Percentiles rank a stretch among this genome's conserved stretches.
phyloP scores from a whole-genome alignment of 1,284 basidiomycete species.

The Apiotrichum gracile region DNA sequence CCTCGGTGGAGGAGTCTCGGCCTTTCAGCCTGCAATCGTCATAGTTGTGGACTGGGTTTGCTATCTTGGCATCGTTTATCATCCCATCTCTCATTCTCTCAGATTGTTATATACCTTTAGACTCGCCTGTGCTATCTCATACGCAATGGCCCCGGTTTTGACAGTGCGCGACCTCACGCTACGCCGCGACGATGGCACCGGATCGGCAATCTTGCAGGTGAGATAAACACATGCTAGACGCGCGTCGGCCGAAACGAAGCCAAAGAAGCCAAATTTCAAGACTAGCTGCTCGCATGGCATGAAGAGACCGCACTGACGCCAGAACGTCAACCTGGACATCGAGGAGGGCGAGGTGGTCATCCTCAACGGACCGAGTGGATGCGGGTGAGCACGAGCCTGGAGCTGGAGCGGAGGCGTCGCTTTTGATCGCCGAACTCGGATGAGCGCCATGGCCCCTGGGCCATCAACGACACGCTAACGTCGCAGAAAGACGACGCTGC shows the following conservation, averaged over 20 bases:
- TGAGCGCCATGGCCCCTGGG: too few relatives aligned
- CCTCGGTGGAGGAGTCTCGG: too few relatives aligned
- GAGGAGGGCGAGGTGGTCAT: conserved; percentile 66
- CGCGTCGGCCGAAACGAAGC: too few relatives aligned
- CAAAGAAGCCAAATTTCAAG: too few relatives aligned
- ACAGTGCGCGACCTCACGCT: conserved; percentile 26
- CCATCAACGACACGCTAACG: background rate
- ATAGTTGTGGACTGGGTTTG: too few relatives aligned
- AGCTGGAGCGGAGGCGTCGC: too few relatives aligned
- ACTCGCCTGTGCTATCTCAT: background rate
- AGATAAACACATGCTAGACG: background rate
- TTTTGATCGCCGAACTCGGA: too few relatives aligned
- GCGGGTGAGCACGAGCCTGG: conserved; percentile 51
- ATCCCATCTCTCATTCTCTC: background rate
- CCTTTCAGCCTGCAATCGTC: too few relatives aligned
- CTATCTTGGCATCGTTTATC: too few relatives aligned
- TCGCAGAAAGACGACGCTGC: conserved; percentile 64
- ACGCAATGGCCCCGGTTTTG: conserved; percentile 9
- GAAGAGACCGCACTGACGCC: conserved; percentile 10
- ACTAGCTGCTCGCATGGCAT: background rate
- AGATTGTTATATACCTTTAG: background rate
- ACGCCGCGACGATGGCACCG: conserved; percentile 32
- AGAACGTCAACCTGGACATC: conserved; percentile 57
- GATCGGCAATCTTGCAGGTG: conserved; percentile 36
- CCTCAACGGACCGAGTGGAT: conserved; percentile 66